These are phyloP conservation scores for Beauveria australis DNA, from an alignment of 2,329 filamentous ascomycete species.

Conservation along the genomic window DNA sequence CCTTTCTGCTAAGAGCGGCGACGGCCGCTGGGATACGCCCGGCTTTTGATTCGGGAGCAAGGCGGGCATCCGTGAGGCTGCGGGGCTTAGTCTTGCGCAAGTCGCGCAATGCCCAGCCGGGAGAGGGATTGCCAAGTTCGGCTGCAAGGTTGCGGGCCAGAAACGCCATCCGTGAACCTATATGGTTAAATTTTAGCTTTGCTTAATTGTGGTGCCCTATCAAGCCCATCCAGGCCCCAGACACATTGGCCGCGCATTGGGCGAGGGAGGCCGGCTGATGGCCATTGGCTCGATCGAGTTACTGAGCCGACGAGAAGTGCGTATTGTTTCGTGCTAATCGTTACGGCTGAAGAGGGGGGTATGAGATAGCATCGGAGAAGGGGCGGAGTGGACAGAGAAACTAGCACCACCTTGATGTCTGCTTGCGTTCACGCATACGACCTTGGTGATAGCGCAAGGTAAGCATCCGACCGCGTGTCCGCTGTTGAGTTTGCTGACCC, in stretches of 20 bases:
- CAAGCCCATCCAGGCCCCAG: neutral
- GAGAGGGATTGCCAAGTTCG: neutral
- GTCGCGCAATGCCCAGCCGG: neutral
- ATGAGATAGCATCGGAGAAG: neutral
- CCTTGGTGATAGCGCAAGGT: neutral
- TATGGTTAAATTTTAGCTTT: slow-evolving; percentile 5
- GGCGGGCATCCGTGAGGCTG: neutral
- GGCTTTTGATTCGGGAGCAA: slow-evolving; percentile 4
- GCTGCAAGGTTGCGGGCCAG: slow-evolving; percentile 1
- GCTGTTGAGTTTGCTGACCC: neutral
- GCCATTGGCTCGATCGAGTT: neutral
- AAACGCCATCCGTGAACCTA: neutral
- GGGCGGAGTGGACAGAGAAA: too few species aligned
- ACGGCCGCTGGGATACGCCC: neutral
- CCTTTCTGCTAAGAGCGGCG: neutral
- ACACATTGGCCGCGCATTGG: neutral
- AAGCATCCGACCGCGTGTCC: neutral
- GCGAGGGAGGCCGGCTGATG: neutral
- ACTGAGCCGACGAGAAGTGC: neutral
- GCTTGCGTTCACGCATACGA: neutral
- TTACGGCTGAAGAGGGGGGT: neutral
- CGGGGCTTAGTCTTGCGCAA: neutral
- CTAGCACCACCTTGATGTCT: slow-evolving; percentile 3
- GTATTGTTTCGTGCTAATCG: neutral
- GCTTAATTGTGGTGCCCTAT: neutral